Evolutionary conservation across 129 eudicot species (phyloP).

Genomic region (Tagetes erecta): DNA sequence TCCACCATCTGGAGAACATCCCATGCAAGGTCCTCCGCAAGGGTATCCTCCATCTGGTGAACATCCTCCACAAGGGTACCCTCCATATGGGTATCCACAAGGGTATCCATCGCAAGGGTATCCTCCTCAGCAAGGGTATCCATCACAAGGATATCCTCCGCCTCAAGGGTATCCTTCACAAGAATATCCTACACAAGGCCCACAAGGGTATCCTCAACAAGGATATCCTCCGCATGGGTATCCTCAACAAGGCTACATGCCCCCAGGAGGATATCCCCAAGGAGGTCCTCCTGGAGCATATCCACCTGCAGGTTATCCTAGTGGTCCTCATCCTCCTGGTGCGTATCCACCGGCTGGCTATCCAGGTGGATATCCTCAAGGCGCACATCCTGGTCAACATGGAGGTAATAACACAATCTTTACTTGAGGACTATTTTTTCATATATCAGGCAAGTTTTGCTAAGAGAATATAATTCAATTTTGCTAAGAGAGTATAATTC

Average conservation of each 20-base stretch:
- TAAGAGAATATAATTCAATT: neutral
- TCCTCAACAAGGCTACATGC: slow-evolving; percentile 35
- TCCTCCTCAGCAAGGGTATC: slow-evolving; percentile 33
- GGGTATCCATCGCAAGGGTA: slow-evolving; percentile 23
- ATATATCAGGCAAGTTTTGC: neutral
- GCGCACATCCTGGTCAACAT: slow-evolving; percentile 22
- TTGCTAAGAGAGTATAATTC: neutral
- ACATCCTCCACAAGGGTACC: slow-evolving; percentile 15
- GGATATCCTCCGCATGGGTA: slow-evolving; percentile 32
- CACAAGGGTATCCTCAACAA: slow-evolving; percentile 39
- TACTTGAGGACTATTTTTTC: neutral
- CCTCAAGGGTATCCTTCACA: slow-evolving; percentile 32
- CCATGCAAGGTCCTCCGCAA: slow-evolving; percentile 1
- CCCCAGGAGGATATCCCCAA: slow-evolving; percentile 28
- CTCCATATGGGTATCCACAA: slow-evolving; percentile 9
- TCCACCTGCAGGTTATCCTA: slow-evolving; percentile 28
- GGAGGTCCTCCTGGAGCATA: slow-evolving; percentile 28
- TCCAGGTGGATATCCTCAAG: slow-evolving; percentile 29
- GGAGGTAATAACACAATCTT: slow-evolving; percentile 26
- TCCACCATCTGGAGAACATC: neutral
- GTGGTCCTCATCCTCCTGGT: slow-evolving; percentile 23
- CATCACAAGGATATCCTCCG: slow-evolving; percentile 24
- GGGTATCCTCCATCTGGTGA: slow-evolving; percentile 14
- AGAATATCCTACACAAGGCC: slow-evolving; percentile 28
- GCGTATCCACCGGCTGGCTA: slow-evolving; percentile 19